A percentile compares a stretch with the other conserved stretches of the same genome.
These are phyloP conservation scores for Fusarium pininemorale DNA, from an alignment of 2,329 filamentous ascomycete species.

Conservation along the genomic window DNA sequence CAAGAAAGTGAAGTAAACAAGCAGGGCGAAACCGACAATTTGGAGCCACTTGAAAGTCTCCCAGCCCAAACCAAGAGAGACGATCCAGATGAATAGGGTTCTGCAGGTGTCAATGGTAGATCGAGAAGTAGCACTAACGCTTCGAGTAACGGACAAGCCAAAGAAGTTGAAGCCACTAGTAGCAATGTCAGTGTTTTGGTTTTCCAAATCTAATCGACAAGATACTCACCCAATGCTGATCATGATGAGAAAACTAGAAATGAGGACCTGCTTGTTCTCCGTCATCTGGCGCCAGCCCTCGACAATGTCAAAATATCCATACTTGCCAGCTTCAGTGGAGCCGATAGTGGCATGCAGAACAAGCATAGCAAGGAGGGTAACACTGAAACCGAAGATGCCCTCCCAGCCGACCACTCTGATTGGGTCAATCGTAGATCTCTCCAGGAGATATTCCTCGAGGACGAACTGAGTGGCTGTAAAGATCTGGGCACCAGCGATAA, in stretches of 20 bases:
- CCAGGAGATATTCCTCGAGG: constrained; percentile 90
- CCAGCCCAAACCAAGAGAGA: constrained; percentile 92
- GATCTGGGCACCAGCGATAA: constrained; percentile 94
- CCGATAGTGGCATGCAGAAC: constrained; percentile 82
- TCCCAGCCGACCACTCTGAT: constrained; percentile 96
- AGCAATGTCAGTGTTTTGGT: constrained; percentile 27
- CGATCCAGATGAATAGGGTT: constrained; percentile 97
- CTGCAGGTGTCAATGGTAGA: constrained; percentile 98
- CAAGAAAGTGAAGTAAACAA: constrained; percentile 96
- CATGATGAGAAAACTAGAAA: constrained; percentile 92
- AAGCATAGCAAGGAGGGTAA: constrained; percentile 82
- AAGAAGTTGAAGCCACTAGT: constrained; percentile 97
- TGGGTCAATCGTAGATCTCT: constrained; percentile 73
- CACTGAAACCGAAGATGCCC: constrained; percentile 85
- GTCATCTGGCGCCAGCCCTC: constrained; percentile 88
- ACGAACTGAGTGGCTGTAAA: constrained; percentile 98
- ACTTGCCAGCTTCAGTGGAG: constrained; percentile 73
- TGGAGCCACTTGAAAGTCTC: constrained; percentile 98
- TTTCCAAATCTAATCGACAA: not conserved
- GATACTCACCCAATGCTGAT: constrained; percentile 84
- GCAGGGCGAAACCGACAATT: constrained; percentile 83
- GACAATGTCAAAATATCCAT: constrained; percentile 89
- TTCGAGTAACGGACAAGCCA: constrained; percentile 89
- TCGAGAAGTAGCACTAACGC: constrained; percentile 88
- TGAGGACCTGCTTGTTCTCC: constrained; percentile 72